These are phyloP conservation scores for Withania somnifera DNA, from an alignment of 305 asterid species.

Conservation along the genomic window DNA sequence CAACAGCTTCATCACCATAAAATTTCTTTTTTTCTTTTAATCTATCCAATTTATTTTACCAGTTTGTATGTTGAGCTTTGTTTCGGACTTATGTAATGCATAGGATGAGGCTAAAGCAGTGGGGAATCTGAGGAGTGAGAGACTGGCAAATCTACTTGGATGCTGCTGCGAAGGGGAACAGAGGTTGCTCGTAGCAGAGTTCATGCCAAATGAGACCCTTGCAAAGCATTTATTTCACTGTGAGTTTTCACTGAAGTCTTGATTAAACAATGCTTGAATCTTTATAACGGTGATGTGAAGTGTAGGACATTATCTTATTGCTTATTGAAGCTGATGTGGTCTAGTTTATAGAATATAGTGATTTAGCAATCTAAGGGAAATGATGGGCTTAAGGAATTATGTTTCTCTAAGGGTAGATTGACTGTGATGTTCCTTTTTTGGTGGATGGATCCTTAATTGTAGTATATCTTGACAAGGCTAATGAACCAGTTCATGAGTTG, in stretches of 20 bases:
- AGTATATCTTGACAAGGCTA: not conserved
- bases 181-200: constrained; percentile 85
- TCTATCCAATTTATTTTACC: not conserved
- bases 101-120: constrained; percentile 85
- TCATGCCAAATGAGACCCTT: constrained; percentile 85
- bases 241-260: constrained; percentile 23
- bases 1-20: not conserved
- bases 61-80: not conserved
- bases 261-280: not conserved
- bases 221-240: constrained; percentile 92
- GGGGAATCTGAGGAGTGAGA: constrained; percentile 73
- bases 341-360: not conserved
- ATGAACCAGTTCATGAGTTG: not conserved
- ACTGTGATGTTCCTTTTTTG: not conserved
- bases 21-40: not conserved
- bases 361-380: not conserved
- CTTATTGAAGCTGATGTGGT: not conserved
- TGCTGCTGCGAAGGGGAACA: constrained; percentile 80
- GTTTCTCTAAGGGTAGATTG: not conserved
- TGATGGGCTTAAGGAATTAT: not conserved
- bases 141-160: constrained; percentile 77
- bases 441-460: not conserved
- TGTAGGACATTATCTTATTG: not conserved
- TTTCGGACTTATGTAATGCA: not conserved
- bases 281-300: not conserved